A percentile compares a stretch with the other conserved stretches of the same genome.
These are phyloP conservation scores for Ceratocystis variospora DNA, from an alignment of 2,329 filamentous ascomycete genomes.

Conservation along the genomic window DNA sequence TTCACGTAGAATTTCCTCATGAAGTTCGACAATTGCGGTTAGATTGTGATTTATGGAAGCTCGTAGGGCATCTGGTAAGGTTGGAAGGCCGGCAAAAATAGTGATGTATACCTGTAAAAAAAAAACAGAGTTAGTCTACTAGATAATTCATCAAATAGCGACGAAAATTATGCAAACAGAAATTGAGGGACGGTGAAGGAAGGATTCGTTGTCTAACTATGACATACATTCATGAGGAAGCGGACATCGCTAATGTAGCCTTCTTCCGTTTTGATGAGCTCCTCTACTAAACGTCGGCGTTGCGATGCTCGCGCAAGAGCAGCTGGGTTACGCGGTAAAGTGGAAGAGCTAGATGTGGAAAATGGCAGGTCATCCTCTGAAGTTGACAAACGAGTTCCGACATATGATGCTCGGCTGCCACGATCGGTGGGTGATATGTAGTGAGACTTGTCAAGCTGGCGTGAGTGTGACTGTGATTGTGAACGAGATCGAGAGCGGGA, in stretches of 20 bases:
- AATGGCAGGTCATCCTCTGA: constrained; percentile 45
- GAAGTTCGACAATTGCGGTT: constrained; percentile 65
- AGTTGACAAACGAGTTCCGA: constrained; percentile 34
- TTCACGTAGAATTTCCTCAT: constrained; percentile 66
- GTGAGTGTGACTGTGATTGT: constrained; percentile 8
- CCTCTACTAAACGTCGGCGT: constrained; percentile 67
- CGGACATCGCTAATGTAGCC: constrained; percentile 78
- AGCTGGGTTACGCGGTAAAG: constrained; percentile 41
- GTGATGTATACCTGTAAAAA: constrained; percentile 53
- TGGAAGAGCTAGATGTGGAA: constrained; percentile 26
- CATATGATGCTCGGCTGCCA: constrained; percentile 48
- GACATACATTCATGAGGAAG: constrained; percentile 66
- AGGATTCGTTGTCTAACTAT: not conserved
- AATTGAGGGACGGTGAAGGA: not conserved
- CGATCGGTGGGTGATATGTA: constrained; percentile 43
- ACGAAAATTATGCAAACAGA: not conserved
- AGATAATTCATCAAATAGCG: not conserved
- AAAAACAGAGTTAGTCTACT: not conserved
- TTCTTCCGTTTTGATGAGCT: constrained; percentile 75
- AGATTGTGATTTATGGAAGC: constrained; percentile 67
- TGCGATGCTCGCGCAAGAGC: constrained; percentile 60
- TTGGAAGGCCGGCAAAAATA: constrained; percentile 57
- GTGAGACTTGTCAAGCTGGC: not conserved
- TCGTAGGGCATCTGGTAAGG: constrained; percentile 48
- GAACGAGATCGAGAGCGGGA: constrained; percentile 18